Base-by-base conservation (phyloP, 352 stramenopile species). In the Globisporangium heterothallicum region DNA sequence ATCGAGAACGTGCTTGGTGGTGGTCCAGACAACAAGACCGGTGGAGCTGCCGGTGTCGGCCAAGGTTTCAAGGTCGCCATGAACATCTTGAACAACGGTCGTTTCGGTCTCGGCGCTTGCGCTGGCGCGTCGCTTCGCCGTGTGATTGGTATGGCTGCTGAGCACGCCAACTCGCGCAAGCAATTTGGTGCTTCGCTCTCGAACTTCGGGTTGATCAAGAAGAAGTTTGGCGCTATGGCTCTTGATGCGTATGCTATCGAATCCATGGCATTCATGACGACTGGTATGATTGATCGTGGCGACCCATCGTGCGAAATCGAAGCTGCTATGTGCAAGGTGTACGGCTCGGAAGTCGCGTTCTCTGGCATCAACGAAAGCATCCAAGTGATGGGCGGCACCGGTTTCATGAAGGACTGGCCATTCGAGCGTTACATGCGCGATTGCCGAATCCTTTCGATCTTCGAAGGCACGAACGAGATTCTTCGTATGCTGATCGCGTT, bases 71-170 rank as follows among this genome's bases (percentile, higher is more conserved):
- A 96, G 54, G 84, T 97, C 36, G 88, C 88, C 27, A 97, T 97
- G 84, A 92, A 94, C 48, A 95, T 92, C 32, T 66, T 97, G 8
- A 95, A 97, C 76, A 97, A 98, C 78, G 96, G 96, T 29, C 82
- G 85, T 32, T 94, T 94, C 38, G 82, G 82, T 2, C 71, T 94
- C 38, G 84, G 84, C 34, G 84, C 84, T 4, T 86, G 78, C 34
- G 74, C 84, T 36, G 84, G 78, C 18, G 69, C 74, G 6, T 88
- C 75, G 16, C 63, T 94, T 42, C 78, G 79, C 8, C 80, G 81
- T 30, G 67, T 94, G 25, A 72, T 92, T 16, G 62, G 68, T 24
- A 72, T 68, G 45, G 74, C 78, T 6, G 78, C 78, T 2, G 76
- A 91, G 50, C 81, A 92, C 50, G 81, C 81, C 18, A 91, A 88